Conservation (phyloP, 345 rosid species). For the Ailanthus altissimus region DNA sequence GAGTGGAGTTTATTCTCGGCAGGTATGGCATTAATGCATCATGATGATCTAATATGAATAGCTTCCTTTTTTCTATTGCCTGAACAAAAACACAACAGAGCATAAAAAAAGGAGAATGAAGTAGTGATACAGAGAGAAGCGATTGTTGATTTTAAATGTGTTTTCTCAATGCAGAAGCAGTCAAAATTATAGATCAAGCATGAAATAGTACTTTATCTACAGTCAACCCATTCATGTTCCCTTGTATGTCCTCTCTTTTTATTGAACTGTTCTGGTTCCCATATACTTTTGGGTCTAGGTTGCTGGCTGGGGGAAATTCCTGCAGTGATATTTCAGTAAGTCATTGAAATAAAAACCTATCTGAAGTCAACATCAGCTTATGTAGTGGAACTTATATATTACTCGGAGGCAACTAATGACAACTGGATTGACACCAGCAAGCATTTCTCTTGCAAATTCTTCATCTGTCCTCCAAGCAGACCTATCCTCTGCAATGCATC, state of each 20-base stretch:
- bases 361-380: not conserved
- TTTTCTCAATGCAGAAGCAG: not conserved
- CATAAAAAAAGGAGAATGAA: constrained; percentile 11
- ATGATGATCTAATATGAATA: constrained; percentile 80
- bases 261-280: constrained; percentile 73
- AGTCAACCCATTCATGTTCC: constrained; percentile 63
- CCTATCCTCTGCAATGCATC: constrained; percentile 43
- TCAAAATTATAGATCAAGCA: not conserved
- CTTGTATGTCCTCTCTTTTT: constrained; percentile 49
- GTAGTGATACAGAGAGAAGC: not conserved
- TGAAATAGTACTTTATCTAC: constrained; percentile 46
- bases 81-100: constrained; percentile 26
- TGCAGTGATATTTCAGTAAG: constrained; percentile 28
- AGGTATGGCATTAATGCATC: constrained; percentile 82
- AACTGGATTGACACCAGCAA: constrained; percentile 70
- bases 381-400: constrained; percentile 7
- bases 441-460: constrained; percentile 72
- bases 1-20: constrained; percentile 62
- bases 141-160: not conserved
- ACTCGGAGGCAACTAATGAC: constrained; percentile 53
- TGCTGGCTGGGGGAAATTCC: constrained; percentile 82
- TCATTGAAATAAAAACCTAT: constrained; percentile 1
- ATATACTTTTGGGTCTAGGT: constrained; percentile 50
- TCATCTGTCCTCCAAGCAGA: constrained; percentile 76
- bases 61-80: constrained; percentile 58